A percentile compares a stretch with the other conserved stretches of the same genome.
Evolutionary conservation across 2,329 filamentous ascomycete genomes (phyloP).

Genomic region (Fusarium aywerte): DNA sequence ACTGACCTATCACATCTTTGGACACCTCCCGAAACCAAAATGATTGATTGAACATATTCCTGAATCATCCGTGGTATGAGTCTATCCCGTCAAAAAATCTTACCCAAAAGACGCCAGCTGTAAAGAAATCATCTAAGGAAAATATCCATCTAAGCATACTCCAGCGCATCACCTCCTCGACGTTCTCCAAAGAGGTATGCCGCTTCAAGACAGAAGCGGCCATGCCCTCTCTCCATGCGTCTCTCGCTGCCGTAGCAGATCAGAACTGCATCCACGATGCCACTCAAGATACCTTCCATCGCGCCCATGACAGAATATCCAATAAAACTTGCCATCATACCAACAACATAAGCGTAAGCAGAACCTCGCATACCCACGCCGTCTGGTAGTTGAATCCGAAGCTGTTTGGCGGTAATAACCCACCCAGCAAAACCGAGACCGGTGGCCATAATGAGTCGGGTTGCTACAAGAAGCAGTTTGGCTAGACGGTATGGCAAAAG

Average conservation of each 20-base stretch:
- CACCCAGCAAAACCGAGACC: slow-evolving; percentile 94
- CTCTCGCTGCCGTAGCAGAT: slow-evolving; percentile 96
- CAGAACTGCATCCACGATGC: slow-evolving; percentile 87
- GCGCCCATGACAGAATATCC: slow-evolving; percentile 93
- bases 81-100: slow-evolving; percentile 33
- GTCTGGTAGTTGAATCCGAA: slow-evolving; percentile 69
- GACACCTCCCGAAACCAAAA: background rate
- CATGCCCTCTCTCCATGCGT: slow-evolving; percentile 71
- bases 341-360: slow-evolving; percentile 93
- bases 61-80: slow-evolving; percentile 10
- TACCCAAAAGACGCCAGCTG: slow-evolving; percentile 32
- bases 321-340: slow-evolving; percentile 90
- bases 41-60: slow-evolving; percentile 4
- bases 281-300: slow-evolving; percentile 88
- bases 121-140: slow-evolving; percentile 18
- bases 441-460: slow-evolving; percentile 89
- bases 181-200: slow-evolving; percentile 84
- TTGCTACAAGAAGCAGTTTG: slow-evolving; percentile 90
- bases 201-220: slow-evolving; percentile 90
- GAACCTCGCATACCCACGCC: slow-evolving; percentile 75
- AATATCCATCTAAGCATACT: slow-evolving; percentile 42
- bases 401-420: slow-evolving; percentile 88
- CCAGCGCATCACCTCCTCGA: slow-evolving; percentile 48
- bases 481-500: slow-evolving; percentile 90
- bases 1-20: background rate